These are phyloP conservation scores for Geotrichum reessii DNA, from an alignment of 1,139 yeast species.

Conservation along the genomic window DNA sequence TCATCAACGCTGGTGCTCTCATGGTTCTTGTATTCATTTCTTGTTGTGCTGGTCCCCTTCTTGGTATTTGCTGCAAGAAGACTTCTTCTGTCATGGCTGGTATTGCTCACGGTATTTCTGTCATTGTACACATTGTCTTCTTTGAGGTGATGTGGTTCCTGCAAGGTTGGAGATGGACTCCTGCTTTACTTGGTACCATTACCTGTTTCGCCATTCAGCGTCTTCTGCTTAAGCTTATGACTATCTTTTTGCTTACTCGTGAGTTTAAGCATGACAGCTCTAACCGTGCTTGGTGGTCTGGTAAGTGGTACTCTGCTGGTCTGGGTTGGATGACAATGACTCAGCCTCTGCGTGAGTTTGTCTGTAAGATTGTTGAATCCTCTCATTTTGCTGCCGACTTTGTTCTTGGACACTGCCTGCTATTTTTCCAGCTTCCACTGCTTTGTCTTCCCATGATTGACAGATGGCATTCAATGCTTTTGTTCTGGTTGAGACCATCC, in stretches of 20 bases:
- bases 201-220: slow-evolving; percentile 87
- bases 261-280: slow-evolving; percentile 97
- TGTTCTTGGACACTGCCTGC: slow-evolving; percentile 78
- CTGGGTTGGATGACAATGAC: slow-evolving; percentile 95
- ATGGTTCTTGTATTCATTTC: slow-evolving; percentile 68
- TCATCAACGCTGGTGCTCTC: slow-evolving; percentile 67
- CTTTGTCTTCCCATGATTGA: slow-evolving; percentile 83
- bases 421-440: slow-evolving; percentile 86
- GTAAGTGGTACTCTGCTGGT: slow-evolving; percentile 96
- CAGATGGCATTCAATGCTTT: slow-evolving; percentile 97
- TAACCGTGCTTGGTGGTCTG: slow-evolving; percentile 99
- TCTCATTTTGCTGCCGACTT: slow-evolving; percentile 97
- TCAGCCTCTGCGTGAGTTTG: slow-evolving; percentile 93
- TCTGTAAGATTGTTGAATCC: slow-evolving; percentile 88
- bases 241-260: slow-evolving; percentile 76
- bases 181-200: slow-evolving; percentile 80
- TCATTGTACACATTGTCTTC: slow-evolving; percentile 74
- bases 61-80: slow-evolving; percentile 94
- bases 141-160: slow-evolving; percentile 96
- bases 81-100: slow-evolving; percentile 97
- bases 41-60: slow-evolving; percentile 95
- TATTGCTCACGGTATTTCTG: slow-evolving; percentile 88
- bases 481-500: slow-evolving; percentile 97
- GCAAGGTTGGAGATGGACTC: slow-evolving; percentile 84
- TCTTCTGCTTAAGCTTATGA: slow-evolving; percentile 77